Conservation (phyloP, 1,284 basidiomycete genomes). For the Cystobasidium sp. region DNA sequence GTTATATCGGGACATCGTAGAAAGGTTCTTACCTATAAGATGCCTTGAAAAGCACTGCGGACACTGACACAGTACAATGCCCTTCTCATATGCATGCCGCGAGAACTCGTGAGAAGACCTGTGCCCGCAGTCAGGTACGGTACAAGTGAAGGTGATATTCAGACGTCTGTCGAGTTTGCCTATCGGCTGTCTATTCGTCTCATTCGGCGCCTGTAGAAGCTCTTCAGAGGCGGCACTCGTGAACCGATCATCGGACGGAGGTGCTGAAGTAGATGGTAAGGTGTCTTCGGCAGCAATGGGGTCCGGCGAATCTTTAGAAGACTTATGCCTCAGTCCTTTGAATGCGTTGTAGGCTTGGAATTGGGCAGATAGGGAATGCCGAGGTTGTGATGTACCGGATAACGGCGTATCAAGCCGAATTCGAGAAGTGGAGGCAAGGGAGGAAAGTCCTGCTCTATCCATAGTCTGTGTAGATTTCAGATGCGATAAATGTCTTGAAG, state of each 20-base stretch:
- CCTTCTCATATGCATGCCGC: constrained; percentile 78
- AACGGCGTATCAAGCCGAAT: neutral
- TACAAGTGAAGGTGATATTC: constrained; percentile 78
- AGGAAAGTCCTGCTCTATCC: constrained; percentile 1
- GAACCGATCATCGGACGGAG: constrained; percentile 34
- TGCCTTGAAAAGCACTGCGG: constrained; percentile 87
- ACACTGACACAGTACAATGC: constrained; percentile 90
- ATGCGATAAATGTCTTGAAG: neutral
- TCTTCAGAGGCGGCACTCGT: constrained; percentile 33
- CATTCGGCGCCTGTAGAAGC: constrained; percentile 33
- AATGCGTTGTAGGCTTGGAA: constrained; percentile 7
- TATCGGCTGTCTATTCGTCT: constrained; percentile 46
- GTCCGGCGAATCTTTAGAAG: neutral
- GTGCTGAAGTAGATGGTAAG: constrained; percentile 3
- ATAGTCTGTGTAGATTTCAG: neutral
- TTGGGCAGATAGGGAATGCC: neutral
- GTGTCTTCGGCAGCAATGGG: neutral
- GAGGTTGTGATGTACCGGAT: neutral
- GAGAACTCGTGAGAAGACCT: constrained; percentile 88
- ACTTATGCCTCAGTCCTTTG: neutral
- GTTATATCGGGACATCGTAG: constrained; percentile 1
- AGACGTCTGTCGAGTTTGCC: constrained; percentile 48
- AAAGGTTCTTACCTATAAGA: constrained; percentile 53
- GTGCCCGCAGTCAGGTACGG: constrained; percentile 62
- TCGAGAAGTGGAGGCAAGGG: neutral